Evolutionary conservation across 257 asterid species (phyloP), one percentile per base, ranked within the genome.

Genomic region (Plectranthus barbatus): DNA sequence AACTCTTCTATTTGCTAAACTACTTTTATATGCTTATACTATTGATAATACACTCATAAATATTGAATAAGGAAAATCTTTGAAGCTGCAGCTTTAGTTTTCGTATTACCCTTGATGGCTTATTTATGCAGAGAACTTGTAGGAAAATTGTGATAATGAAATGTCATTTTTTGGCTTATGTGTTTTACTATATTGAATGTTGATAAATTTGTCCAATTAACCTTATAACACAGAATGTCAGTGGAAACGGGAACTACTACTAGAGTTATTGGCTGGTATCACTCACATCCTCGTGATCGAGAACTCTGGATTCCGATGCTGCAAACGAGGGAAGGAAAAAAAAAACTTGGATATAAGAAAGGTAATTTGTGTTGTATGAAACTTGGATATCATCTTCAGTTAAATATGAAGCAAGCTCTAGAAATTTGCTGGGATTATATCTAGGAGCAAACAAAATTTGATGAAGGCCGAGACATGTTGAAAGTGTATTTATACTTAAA

Each of bases 271-370:
- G 99, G 99, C 29, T 93, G 99, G 99, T 93, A 93, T 76, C 99
- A 93, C 66, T 93, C 99, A 55, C 99, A 93, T 77, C 99, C 99
- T 74, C 97, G n/a, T n/a, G n/a, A n/a, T n/a, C n/a, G n/a, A n/a
- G n/a, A n/a, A n/a, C n/a, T n/a, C n/a, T n/a, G n/a, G n/a, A n/a
- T n/a, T n/a, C n/a, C n/a, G n/a, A n/a, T n/a, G n/a, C n/a, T n/a
- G n/a, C n/a, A n/a, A n/a, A n/a, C n/a, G n/a, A n/a, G n/a, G n/a
- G n/a, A n/a, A n/a, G n/a, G n/a, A n/a, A n/a, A n/a, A n/a, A n/a
- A n/a, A n/a, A n/a, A n/a, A n/a, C n/a, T n/a, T n/a, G n/a, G n/a
- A n/a, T n/a, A n/a, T n/a, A n/a, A n/a, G n/a, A n/a, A n/a, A n/a
- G n/a, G n/a, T n/a, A n/a, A n/a, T n/a, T n/a, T n/a, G n/a, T n/a